These are phyloP conservation scores for Hymenoscyphus linearis DNA, from an alignment of 2,329 filamentous ascomycete species.

Conservation along the genomic window DNA sequence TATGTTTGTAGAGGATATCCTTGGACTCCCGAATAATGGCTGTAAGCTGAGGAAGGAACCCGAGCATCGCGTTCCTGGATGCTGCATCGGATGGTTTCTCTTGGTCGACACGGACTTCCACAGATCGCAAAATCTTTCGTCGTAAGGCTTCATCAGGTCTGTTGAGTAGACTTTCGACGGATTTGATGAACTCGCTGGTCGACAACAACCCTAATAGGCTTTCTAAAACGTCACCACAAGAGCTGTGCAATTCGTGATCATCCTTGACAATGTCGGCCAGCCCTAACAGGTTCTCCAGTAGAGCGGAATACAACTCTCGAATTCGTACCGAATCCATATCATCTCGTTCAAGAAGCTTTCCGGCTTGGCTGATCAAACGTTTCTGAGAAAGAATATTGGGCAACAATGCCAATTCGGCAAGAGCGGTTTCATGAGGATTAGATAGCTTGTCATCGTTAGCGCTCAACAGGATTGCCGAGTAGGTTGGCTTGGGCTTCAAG, in stretches of 20 bases:
- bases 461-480: constrained; percentile 69
- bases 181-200: constrained; percentile 82
- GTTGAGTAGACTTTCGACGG: constrained; percentile 75
- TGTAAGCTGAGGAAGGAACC: constrained; percentile 75
- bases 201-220: constrained; percentile 81
- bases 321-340: constrained; percentile 63
- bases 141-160: constrained; percentile 70
- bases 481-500: constrained; percentile 65
- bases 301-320: constrained; percentile 61
- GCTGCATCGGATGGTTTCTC: constrained; percentile 63
- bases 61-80: constrained; percentile 66
- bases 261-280: constrained; percentile 61
- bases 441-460: constrained; percentile 42
- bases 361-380: constrained; percentile 51
- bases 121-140: constrained; percentile 72
- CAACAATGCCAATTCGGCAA: constrained; percentile 51
- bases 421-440: constrained; percentile 46
- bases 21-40: constrained; percentile 67
- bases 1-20: constrained; percentile 73
- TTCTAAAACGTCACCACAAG: constrained; percentile 66
- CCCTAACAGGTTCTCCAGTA: constrained; percentile 60
- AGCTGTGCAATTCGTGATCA: constrained; percentile 49
- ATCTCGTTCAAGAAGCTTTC: constrained; percentile 52
- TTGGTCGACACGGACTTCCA: constrained; percentile 73
- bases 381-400: constrained; percentile 54